Percentiles rank a stretch among this genome's conserved stretches.
These are phyloP conservation scores for Graphilbum ipis-grandicollis DNA, from an alignment of 2,329 filamentous ascomycete species.

Conservation along the genomic window DNA sequence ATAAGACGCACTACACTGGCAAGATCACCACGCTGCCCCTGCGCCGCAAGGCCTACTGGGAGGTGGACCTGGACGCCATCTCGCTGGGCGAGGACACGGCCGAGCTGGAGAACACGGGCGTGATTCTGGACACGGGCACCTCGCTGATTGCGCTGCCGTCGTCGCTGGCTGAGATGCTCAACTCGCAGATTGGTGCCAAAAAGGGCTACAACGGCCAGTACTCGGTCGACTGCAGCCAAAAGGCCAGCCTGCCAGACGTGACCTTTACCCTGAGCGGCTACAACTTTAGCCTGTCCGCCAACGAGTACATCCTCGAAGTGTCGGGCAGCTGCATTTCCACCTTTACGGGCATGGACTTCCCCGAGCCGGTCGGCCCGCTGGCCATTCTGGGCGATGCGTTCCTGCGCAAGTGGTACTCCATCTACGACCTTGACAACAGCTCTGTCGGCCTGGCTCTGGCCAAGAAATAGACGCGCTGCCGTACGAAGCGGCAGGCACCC, in stretches of 20 bases:
- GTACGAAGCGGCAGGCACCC: no score
- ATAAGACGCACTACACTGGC: constrained; percentile 64
- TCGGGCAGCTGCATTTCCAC: constrained; percentile 92
- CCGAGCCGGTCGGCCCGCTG: constrained; percentile 73
- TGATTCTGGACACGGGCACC: constrained; percentile 95
- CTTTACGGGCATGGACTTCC: constrained; percentile 93
- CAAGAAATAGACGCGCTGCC: constrained; percentile 27
- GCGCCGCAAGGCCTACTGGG: constrained; percentile 98
- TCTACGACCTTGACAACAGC: constrained; percentile 85
- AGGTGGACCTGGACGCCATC: constrained; percentile 90
- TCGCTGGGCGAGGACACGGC: constrained; percentile 72
- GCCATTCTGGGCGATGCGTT: constrained; percentile 86
- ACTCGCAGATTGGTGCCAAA: constrained; percentile 94
- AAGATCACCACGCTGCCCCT: constrained; percentile 87
- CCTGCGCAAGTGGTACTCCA: constrained; percentile 78
- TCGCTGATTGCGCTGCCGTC: constrained; percentile 90
- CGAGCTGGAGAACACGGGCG: constrained; percentile 84
- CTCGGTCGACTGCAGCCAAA: constrained; percentile 75
- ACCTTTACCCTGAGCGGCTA: constrained; percentile 80
- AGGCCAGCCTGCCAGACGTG: constrained; percentile 70
- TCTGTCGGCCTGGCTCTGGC: constrained; percentile 79
- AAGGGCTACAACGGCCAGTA: constrained; percentile 97
- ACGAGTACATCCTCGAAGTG: constrained; percentile 92
- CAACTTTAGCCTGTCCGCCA: constrained; percentile 77
- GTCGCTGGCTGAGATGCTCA: constrained; percentile 85